A percentile compares a stretch with the other conserved stretches of the same genome.
These are phyloP conservation scores for Lentithecium fluviatile DNA, from an alignment of 495 filamentous ascomycete genomes.

Conservation along the genomic window DNA sequence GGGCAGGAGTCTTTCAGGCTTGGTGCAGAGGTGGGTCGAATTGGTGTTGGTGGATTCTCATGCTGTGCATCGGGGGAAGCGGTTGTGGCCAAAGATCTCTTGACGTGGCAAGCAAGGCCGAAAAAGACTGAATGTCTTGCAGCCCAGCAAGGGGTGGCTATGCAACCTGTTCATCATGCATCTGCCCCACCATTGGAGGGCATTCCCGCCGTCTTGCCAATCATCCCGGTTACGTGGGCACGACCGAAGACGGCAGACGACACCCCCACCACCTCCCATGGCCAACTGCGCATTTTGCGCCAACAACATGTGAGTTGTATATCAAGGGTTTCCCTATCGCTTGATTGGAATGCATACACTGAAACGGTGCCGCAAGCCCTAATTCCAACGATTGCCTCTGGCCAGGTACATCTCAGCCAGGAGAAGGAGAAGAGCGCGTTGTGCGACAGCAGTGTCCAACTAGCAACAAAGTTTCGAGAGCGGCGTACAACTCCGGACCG, in stretches of 20 bases:
- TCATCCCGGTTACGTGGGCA: constrained; percentile 30
- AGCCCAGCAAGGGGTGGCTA: constrained; percentile 22
- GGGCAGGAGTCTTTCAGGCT: constrained; percentile 20
- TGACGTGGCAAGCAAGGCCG: constrained; percentile 23
- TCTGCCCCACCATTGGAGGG: constrained; percentile 24
- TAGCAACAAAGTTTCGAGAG: not conserved
- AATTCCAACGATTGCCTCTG: not conserved
- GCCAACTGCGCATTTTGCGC: not conserved
- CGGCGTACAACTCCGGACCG: not conserved
- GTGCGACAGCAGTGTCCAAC: not conserved
- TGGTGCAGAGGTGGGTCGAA: constrained; percentile 21
- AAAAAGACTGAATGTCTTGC: constrained; percentile 25
- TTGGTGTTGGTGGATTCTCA: constrained; percentile 27
- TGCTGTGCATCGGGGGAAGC: constrained; percentile 30
- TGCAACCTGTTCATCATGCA: constrained; percentile 27
- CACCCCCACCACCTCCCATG: not conserved
- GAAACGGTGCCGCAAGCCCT: not conserved
- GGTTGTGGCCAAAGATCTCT: constrained; percentile 29
- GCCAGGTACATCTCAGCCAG: not conserved
- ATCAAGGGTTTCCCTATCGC: not conserved
- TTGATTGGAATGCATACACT: not conserved
- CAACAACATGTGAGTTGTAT: constrained; percentile 1
- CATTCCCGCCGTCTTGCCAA: constrained; percentile 17
- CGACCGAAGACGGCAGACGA: not conserved
- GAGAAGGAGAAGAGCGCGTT: constrained; percentile 7